Evolutionary conservation across 148 eudicot genomes (phyloP).

Genomic region (Silene conica): DNA sequence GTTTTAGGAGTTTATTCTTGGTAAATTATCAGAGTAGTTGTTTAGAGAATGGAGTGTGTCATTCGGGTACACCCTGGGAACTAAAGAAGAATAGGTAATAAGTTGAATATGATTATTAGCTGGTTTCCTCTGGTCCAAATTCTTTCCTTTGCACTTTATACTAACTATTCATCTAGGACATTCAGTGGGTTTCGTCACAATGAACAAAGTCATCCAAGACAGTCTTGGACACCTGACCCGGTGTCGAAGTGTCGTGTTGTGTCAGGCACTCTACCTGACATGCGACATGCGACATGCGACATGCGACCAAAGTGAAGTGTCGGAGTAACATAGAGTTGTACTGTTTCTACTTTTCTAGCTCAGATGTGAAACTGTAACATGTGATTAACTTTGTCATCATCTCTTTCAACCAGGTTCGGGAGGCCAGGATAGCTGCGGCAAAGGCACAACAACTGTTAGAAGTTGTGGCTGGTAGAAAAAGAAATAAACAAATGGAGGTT

Average conservation of each 20-base stretch:
- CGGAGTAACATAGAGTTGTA: no score
- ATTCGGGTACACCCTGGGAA: not conserved
- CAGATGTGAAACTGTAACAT: conserved; percentile 1
- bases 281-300: no score
- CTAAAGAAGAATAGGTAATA: not conserved
- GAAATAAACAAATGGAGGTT: conserved; percentile 52
- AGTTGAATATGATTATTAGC: not conserved
- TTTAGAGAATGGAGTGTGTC: not conserved
- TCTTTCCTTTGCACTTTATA: not conserved
- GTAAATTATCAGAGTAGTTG: not conserved
- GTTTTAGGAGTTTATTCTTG: not conserved
- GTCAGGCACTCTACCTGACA: no score
- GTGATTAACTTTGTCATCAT: conserved; percentile 4
- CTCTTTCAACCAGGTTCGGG: conserved; percentile 51
- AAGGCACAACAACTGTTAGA: conserved; percentile 82
- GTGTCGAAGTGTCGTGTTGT: no score
- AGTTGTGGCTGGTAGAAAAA: conserved; percentile 81
- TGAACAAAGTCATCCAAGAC: no score
- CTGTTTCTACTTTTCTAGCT: not conserved
- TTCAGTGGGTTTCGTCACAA: not conserved
- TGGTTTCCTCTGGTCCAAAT: not conserved
- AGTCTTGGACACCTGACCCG: no score
- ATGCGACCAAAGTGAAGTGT: no score
- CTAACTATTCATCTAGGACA: not conserved
- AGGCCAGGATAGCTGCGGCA: conserved; percentile 75